These are phyloP conservation scores for Fusarium denticulatum DNA, from an alignment of 2,329 filamentous ascomycete species.

Conservation along the genomic window DNA sequence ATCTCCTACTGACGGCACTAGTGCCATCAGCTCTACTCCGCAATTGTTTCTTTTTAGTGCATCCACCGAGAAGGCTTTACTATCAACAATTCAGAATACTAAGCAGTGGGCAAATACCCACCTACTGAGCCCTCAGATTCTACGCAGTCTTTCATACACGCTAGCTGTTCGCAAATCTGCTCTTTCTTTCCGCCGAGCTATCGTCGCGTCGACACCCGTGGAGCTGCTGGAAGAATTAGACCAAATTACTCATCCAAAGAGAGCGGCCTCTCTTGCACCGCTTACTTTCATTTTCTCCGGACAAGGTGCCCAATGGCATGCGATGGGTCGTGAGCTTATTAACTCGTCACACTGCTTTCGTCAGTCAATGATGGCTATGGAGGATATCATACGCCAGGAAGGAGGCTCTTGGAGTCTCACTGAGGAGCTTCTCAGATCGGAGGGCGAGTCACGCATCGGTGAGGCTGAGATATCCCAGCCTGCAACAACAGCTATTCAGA, in stretches of 20 bases:
- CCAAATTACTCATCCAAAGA: neutral
- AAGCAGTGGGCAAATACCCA: neutral
- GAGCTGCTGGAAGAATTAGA: neutral
- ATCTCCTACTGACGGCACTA: no score
- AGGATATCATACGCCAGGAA: neutral
- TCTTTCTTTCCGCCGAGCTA: neutral
- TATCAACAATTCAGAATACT: neutral
- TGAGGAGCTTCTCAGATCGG: neutral
- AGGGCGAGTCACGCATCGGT: neutral
- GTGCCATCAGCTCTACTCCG: neutral
- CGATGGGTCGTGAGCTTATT: neutral
- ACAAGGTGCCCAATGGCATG: constrained; percentile 3
- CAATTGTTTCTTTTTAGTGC: neutral
- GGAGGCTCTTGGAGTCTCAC: neutral
- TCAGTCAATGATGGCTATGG: neutral
- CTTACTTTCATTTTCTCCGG: neutral
- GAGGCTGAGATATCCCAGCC: constrained; percentile 2
- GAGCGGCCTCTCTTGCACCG: neutral
- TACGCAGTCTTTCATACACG: neutral
- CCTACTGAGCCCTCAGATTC: neutral
- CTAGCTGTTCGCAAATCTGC: neutral
- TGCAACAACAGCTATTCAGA: neutral
- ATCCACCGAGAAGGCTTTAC: neutral
- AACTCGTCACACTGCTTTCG: neutral
- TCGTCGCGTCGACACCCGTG: neutral